phyloP scores from a whole-genome alignment of 129 eudicot species.

The Flaveria linearis region DNA sequence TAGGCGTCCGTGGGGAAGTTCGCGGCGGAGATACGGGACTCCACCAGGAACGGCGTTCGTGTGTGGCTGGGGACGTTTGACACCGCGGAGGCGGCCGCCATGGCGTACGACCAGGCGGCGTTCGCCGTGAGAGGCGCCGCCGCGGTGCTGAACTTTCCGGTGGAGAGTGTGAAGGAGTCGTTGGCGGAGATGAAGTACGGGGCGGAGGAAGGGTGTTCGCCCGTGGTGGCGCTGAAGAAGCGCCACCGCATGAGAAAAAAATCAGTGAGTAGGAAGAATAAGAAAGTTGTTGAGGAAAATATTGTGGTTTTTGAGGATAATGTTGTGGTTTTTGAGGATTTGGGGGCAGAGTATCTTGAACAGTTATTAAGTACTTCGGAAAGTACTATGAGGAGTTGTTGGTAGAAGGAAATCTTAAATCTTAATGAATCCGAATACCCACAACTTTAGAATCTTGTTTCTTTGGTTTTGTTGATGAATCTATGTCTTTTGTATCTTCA shows the following conservation, averaged over 20 bases:
- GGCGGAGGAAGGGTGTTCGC: conserved; percentile 65
- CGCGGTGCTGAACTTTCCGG: conserved; percentile 80
- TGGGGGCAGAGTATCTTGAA: conserved; percentile 78
- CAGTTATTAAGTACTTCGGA: conserved; percentile 55
- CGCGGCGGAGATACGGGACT: too few species aligned
- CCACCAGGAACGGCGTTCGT: too few species aligned
- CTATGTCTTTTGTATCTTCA: conserved; percentile 8
- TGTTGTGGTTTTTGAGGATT: conserved; percentile 75
- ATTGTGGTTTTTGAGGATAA: conserved; percentile 55
- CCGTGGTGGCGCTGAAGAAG: conserved; percentile 71
- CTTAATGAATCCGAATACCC: too few species aligned
- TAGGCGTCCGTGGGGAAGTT: conserved; percentile 35
- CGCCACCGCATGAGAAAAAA: conserved; percentile 62
- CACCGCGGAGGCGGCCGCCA: too few species aligned
- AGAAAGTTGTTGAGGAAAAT: conserved; percentile 21
- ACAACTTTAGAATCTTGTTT: background rate
- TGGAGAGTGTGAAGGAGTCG: conserved; percentile 65
- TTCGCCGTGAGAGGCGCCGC: conserved; percentile 60
- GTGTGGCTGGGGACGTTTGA: too few species aligned
- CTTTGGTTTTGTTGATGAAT: conserved; percentile 12
- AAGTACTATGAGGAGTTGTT: conserved; percentile 23
- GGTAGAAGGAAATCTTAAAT: background rate
- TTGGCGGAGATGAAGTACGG: conserved; percentile 54
- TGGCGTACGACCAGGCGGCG: conserved; percentile 41
- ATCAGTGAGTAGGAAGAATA: conserved; percentile 36